Percentiles rank a stretch among this genome's conserved stretches.
Conservation (phyloP, 805 yeast species). For the Ogataea salicorniae region DNA sequence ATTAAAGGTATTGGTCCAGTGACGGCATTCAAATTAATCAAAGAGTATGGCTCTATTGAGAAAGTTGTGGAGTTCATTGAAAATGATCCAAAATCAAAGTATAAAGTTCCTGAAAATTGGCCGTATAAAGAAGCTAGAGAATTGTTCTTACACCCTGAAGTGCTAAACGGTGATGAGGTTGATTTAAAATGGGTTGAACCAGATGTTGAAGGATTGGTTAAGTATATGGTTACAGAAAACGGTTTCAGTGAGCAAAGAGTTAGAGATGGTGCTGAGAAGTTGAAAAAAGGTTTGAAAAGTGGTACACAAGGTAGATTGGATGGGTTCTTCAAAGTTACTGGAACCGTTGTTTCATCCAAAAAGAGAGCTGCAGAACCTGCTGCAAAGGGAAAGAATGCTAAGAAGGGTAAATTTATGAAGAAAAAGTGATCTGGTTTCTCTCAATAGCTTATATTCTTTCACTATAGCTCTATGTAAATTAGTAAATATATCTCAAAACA, state of each 20-base stretch:
- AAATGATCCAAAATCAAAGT: constrained; percentile 54
- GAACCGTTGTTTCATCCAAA: constrained; percentile 41
- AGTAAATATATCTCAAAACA: not conserved
- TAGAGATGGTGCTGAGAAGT: constrained; percentile 76
- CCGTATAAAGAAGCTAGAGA: constrained; percentile 85
- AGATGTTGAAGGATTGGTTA: constrained; percentile 73
- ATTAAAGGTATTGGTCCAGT: constrained; percentile 95
- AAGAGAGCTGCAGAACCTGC: constrained; percentile 31
- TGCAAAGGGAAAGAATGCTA: constrained; percentile 20
- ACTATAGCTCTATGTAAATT: not conserved
- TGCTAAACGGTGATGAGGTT: constrained; percentile 53
- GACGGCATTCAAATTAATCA: constrained; percentile 83
- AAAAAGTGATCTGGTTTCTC: not conserved
- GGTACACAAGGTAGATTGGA: constrained; percentile 91
- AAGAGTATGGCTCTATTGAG: constrained; percentile 79
- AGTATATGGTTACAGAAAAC: constrained; percentile 79
- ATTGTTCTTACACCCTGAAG: constrained; percentile 79
- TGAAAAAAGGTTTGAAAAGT: constrained; percentile 75
- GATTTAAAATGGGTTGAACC: constrained; percentile 86
- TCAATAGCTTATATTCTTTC: not conserved
- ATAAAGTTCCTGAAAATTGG: constrained; percentile 91
- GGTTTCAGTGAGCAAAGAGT: constrained; percentile 94
- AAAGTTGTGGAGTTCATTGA: constrained; percentile 64
- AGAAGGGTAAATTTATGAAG: constrained; percentile 10
- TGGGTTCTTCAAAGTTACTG: constrained; percentile 74